Evolutionary conservation across 1,284 basidiomycete genomes (phyloP).

Genomic region (Waitea zeae): DNA sequence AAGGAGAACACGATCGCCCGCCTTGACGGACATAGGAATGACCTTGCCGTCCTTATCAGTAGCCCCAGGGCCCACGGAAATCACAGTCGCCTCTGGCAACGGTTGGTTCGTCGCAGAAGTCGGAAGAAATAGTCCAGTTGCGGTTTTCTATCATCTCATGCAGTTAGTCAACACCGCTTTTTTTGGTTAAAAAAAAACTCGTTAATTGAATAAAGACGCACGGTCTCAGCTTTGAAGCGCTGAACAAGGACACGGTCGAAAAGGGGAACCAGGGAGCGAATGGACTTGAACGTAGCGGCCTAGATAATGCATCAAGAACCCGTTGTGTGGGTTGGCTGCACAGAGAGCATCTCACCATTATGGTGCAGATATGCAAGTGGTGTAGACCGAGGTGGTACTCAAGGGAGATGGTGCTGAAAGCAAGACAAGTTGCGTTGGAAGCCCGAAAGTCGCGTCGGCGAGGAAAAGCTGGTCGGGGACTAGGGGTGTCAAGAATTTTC

Average conservation of each 20-base stretch:
- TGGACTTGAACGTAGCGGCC: conserved; percentile 73
- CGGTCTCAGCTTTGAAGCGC: conserved; percentile 88
- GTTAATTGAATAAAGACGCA: conserved; percentile 19
- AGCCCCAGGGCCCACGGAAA: conserved; percentile 89
- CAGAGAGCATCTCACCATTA: too few relatives aligned
- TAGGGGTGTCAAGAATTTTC: too few relatives aligned
- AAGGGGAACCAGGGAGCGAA: conserved; percentile 83
- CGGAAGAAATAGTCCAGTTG: conserved; percentile 87
- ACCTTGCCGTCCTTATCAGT: conserved; percentile 74
- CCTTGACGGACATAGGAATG: conserved; percentile 66
- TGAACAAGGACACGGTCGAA: conserved; percentile 96
- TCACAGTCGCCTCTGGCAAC: conserved; percentile 91
- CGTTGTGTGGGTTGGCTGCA: too few relatives aligned
- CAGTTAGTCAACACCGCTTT: background rate
- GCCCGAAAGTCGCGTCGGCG: too few relatives aligned
- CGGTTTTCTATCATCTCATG: conserved; percentile 63
- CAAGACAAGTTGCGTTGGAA: too few relatives aligned
- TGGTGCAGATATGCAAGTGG: too few relatives aligned
- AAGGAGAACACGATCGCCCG: conserved; percentile 85
- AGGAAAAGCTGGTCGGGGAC: too few relatives aligned
- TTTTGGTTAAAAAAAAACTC: background rate
- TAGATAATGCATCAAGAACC: too few relatives aligned
- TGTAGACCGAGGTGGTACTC: too few relatives aligned
- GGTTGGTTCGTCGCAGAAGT: conserved; percentile 70
- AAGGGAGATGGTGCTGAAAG: too few relatives aligned